phyloP scores from a whole-genome alignment of 2,329 filamentous ascomycete genomes.

The Cladophialophora exuberans region DNA sequence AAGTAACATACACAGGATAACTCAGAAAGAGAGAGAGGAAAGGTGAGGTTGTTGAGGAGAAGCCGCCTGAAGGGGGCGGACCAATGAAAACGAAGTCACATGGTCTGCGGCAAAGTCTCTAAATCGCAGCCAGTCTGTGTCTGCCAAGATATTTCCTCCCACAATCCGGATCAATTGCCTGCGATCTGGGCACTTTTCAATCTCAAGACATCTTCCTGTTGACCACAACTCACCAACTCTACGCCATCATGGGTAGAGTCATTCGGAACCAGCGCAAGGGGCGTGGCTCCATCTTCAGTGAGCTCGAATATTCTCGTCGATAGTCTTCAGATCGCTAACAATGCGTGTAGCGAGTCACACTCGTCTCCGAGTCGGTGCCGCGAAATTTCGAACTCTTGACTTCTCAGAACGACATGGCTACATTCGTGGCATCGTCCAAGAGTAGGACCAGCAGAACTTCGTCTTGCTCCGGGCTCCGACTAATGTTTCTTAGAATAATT shows the following conservation, averaged over 20 bases:
- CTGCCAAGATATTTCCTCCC: conserved; percentile 7
- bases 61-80: no score
- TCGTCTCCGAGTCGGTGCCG: conserved; percentile 91
- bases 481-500: conserved; percentile 63
- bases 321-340: conserved; percentile 18
- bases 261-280: conserved; percentile 79
- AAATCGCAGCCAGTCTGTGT: no score
- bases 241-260: conserved; percentile 65
- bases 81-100: no score
- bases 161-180: neutral
- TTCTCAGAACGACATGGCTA: conserved; percentile 97
- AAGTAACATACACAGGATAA: no score
- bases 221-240: conserved; percentile 9
- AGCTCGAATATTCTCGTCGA: neutral
- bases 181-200: neutral
- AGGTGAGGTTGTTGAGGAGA: neutral
- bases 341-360: conserved; percentile 69
- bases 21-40: no score
- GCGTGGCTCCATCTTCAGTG: conserved; percentile 77
- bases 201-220: conserved; percentile 7
- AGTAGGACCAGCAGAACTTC: neutral
- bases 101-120: no score
- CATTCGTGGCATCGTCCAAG: conserved; percentile 76
- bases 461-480: neutral
- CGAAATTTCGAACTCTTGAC: conserved; percentile 96